A percentile compares a stretch with the other conserved stretches of the same genome.
Evolutionary conservation across 1,284 basidiomycete genomes (phyloP).

Genomic region (Pseudomicrostroma phylloplanum): DNA sequence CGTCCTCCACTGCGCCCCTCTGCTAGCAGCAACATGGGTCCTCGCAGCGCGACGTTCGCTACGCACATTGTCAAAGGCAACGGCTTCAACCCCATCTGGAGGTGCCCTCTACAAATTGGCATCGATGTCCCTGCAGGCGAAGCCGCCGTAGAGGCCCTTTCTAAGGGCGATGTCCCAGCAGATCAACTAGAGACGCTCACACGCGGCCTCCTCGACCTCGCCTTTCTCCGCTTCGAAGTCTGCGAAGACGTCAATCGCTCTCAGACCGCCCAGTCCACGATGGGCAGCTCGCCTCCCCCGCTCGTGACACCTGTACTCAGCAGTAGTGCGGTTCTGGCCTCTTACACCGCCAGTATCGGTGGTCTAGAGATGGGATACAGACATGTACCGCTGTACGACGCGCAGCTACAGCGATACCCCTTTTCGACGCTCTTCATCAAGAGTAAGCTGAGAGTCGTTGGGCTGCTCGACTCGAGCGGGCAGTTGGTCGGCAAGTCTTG

Average conservation of each 20-base stretch:
- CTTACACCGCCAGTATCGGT: conserved; percentile 23
- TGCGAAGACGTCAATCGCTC: conserved; percentile 25
- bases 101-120: conserved; percentile 28
- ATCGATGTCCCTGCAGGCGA: conserved; percentile 36
- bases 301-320: not conserved
- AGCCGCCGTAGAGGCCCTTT: not conserved
- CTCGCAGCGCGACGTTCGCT: not conserved
- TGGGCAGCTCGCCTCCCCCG: not conserved
- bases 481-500: no score
- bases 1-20: not conserved
- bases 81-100: conserved; percentile 46
- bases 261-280: not conserved
- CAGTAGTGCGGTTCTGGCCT: conserved; percentile 14
- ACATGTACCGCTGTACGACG: conserved; percentile 44
- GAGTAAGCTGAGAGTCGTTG: conserved; percentile 25
- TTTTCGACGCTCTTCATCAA: conserved; percentile 46
- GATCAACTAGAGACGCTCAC: conserved; percentile 12
- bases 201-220: conserved; percentile 43
- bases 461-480: conserved; percentile 14
- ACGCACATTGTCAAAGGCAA: conserved; percentile 34
- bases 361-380: conserved; percentile 38
- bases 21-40: not conserved
- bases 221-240: conserved; percentile 45
- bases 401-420: conserved; percentile 37
- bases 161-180: not conserved